Base-by-base conservation (phyloP, 2,329 filamentous ascomycete species). In the Colletotrichum melonis region DNA sequence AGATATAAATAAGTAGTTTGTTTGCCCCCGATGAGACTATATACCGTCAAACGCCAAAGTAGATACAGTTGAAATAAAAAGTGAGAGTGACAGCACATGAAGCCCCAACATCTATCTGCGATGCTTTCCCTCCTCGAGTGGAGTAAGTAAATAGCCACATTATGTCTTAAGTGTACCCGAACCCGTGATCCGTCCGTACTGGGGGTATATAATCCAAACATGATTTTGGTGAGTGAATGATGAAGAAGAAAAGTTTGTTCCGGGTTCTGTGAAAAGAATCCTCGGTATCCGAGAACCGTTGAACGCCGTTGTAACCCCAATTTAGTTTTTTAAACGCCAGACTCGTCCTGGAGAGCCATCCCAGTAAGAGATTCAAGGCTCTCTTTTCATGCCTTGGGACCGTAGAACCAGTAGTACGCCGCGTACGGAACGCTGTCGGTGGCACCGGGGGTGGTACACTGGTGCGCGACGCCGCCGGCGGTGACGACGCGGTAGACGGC, bases 401-500 rank as follows among this genome's bases (percentile, higher is more conserved):
- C 85, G 76, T 85, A 91, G 78, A 91, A 86, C 88, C 89, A 91
- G 82, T 91, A 91, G 76, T 84, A 85, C n/a, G 89, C 83, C 1
- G 88, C 77, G 78, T 91, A 91, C 3, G 86, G 84, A 30, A 89
- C 86, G 79, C 88, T 91, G 77, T 88, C 84, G 22, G 78, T 73
- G 55, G 85, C 83, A n/a, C 81, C 81, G 1, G 80, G 81, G 0
- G 68, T 72, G 57, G 75, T 74, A 79, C 89, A 91, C 5, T 82
- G 77, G 77, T 86, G 79, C 1, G 85, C 78, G 74, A 74, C 80
- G 26, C 89, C 89, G 2, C 89, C 89, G 16, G 87, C 85, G 1
- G 89, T 91, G 72, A 84, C 75, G 58, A 91, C 89, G 59, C 89
- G 88, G 81, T 90, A 91, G 64, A 90, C 87, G 38, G 80, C 77